phyloP scores from a whole-genome alignment of 75 land plant genomes.

The Azolla pinnata region DNA sequence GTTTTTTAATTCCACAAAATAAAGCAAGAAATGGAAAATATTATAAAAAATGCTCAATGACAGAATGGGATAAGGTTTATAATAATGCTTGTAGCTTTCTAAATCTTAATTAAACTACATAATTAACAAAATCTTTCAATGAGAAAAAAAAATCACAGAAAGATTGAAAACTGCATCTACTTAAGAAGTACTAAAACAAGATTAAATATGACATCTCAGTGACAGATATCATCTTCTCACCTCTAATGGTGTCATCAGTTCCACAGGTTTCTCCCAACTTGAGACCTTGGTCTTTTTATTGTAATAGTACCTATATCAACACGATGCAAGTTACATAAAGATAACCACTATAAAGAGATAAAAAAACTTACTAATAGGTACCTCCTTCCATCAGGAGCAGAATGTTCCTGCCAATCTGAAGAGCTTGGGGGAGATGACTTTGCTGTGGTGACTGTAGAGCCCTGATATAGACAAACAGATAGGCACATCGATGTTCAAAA shows the following conservation, averaged over 20 bases:
- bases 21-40: no score
- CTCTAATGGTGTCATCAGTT: constrained; percentile 90
- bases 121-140: no score
- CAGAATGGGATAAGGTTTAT: no score
- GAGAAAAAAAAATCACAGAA: no score
- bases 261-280: constrained; percentile 92
- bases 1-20: no score
- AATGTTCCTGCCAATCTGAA: constrained; percentile 77
- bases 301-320: constrained; percentile 64
- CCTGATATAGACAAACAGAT: constrained; percentile 16
- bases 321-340: not conserved
- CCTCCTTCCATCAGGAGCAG: constrained; percentile 70
- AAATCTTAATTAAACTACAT: no score
- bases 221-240: no score
- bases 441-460: constrained; percentile 11
- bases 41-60: no score
- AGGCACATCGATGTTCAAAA: not conserved
- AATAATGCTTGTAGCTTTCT: no score
- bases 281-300: constrained; percentile 79
- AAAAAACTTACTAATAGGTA: constrained; percentile 6
- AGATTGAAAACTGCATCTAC: no score
- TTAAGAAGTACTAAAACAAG: no score
- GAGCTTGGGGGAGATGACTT: constrained; percentile 15
- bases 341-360: not conserved
- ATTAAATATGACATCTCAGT: no score